Base-by-base conservation (phyloP, 2,329 filamentous ascomycete species). In the Talaromyces verruculosus region DNA sequence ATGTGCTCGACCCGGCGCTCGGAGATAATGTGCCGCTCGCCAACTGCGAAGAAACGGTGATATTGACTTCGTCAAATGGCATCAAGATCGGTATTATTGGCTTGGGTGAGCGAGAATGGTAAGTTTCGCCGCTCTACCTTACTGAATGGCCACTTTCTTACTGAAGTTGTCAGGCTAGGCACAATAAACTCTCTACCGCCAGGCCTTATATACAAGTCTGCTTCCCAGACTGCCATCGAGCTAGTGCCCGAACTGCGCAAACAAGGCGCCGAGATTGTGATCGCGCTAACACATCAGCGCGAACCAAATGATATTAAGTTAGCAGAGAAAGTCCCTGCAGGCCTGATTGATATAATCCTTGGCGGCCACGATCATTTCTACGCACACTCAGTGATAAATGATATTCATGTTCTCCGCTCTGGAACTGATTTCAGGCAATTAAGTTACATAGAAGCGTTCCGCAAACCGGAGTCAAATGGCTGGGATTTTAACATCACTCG, bases 361-460 rank as follows among this genome's bases (percentile, higher is more conserved):
- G 92, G 93, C 59, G 93, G 93, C 0, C 93, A 97, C 73, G 93
- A 97, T 72, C 93, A 97, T 75, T 95, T 90, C 78, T 97, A 97
- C 75, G 85, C 84, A 17, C 92, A 97, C 78, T 86, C 84, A 64
- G 74, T 93, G 64, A 85, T 95, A 76, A 93, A 93, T 67, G 89
- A 89, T 8, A 91, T 87, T 0, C 93, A 97, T 72, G 87, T 96
- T 2, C 81, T 97, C n/a, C 87, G 93, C 1, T 96, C 91, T 0
- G 93, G 93, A 0, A 92, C 89, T 19, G 93, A 97, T 76, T 97
- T 97, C 80, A 96, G 95, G 79, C 91, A 97, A 75, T 82, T 97
- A 39, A 95, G 91, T 74, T 96, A 96, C 74, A 85, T 97, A 62
- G 91, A 96, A 76, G 90, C 87, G 1, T 86, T 91, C 71, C 84